Conservation (phyloP, 306 rosid genomes). For the Coriaria nepalensis region DNA sequence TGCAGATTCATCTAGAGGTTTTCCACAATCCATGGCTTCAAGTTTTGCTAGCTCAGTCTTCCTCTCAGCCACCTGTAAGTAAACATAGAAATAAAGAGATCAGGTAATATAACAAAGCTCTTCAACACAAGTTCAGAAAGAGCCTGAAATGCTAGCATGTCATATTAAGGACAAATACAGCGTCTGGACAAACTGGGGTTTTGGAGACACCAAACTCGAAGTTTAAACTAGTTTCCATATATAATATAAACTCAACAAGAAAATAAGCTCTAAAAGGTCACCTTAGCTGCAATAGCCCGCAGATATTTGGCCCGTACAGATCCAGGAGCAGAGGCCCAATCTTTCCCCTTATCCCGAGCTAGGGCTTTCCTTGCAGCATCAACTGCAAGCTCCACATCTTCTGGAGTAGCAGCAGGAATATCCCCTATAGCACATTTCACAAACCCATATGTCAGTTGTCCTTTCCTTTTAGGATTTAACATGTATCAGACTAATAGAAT, state of each 20-base stretch:
- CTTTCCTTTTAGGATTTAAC: too few relatives aligned
- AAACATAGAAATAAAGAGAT: conserved; percentile 1
- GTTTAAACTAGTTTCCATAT: too few relatives aligned
- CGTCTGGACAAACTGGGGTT: too few relatives aligned
- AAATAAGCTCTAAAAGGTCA: background rate
- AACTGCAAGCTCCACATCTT: conserved; percentile 80
- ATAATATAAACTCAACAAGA: background rate
- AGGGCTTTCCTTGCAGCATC: conserved; percentile 68
- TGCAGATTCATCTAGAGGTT: conserved; percentile 83
- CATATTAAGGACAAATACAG: too few relatives aligned
- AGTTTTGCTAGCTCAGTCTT: conserved; percentile 50
- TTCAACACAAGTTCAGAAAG: background rate
- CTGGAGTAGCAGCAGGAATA: conserved; percentile 82
- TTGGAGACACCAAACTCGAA: too few relatives aligned
- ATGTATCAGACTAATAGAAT: too few relatives aligned
- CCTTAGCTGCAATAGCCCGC: conserved; percentile 94
- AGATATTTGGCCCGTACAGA: conserved; percentile 70
- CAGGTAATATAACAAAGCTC: conserved; percentile 4
- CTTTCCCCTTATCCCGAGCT: conserved; percentile 55
- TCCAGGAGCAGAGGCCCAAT: conserved; percentile 74
- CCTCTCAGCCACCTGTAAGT: conserved; percentile 47
- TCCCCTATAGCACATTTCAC: conserved; percentile 35
- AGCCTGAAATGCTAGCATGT: too few relatives aligned
- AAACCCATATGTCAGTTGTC: background rate
- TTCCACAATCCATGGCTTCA: conserved; percentile 72